phyloP scores from a whole-genome alignment of 2,329 filamentous ascomycete genomes.

The Pseudogymnoascus sp. region DNA sequence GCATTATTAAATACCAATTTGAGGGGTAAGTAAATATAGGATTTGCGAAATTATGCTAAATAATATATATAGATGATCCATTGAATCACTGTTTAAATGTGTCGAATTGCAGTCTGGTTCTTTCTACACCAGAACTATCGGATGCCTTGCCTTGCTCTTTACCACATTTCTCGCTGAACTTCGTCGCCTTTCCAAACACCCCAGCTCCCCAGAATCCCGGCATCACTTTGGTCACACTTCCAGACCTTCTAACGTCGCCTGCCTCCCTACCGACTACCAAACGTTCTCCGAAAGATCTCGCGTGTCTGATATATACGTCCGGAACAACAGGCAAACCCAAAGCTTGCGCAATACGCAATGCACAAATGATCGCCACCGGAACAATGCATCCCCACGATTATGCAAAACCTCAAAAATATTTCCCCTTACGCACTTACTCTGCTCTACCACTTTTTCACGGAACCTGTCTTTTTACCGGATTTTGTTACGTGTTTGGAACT shows the following conservation, averaged over 20 bases:
- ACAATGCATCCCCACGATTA: constrained; percentile 32
- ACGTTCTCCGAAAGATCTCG: constrained; percentile 30
- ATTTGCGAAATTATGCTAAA: background rate
- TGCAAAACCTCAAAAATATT: constrained; percentile 35
- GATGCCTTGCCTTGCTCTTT: constrained; percentile 26
- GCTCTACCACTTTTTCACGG: constrained; percentile 43
- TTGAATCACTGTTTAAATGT: constrained; percentile 38
- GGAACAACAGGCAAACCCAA: constrained; percentile 43
- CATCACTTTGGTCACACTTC: constrained; percentile 14
- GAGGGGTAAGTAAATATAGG: constrained; percentile 30
- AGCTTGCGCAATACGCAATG: constrained; percentile 36
- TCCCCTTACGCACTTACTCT: constrained; percentile 39
- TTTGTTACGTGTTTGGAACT: constrained; percentile 35
- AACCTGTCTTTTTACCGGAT: constrained; percentile 39
- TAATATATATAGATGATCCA: constrained; percentile 31
- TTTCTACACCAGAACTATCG: constrained; percentile 39
- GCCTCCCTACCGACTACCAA: constrained; percentile 28
- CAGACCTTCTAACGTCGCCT: constrained; percentile 16
- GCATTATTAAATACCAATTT: constrained; percentile 41
- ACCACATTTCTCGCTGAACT: constrained; percentile 32
- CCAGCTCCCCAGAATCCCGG: constrained; percentile 7
- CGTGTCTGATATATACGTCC: constrained; percentile 40
- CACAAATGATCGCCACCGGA: constrained; percentile 31
- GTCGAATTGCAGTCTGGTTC: constrained; percentile 33
- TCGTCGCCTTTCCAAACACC: constrained; percentile 30